Percentiles rank a stretch among this genome's conserved stretches.
These are phyloP conservation scores for Rhexocercosporidium sp. DNA, from an alignment of 2,329 filamentous ascomycete species.

Conservation along the genomic window DNA sequence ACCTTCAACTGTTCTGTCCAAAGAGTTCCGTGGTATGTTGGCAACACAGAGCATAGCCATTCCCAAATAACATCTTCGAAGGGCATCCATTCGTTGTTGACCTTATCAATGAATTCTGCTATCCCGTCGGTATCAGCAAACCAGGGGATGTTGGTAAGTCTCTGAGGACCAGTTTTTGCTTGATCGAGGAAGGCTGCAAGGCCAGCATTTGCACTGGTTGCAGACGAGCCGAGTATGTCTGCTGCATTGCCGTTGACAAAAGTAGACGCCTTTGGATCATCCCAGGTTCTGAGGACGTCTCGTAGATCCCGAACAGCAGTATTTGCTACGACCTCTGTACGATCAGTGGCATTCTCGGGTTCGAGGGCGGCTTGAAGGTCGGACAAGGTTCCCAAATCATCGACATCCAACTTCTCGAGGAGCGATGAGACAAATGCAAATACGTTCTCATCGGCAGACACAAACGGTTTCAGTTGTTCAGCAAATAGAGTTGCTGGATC, in stretches of 20 bases:
- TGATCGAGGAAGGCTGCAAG: constrained; percentile 69
- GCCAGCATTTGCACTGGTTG: constrained; percentile 46
- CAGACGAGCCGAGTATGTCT: constrained; percentile 41
- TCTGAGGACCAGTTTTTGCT: constrained; percentile 60
- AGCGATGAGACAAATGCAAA: constrained; percentile 39
- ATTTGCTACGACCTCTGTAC: constrained; percentile 32
- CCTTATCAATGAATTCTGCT: constrained; percentile 53
- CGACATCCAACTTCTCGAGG: constrained; percentile 38
- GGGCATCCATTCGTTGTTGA: constrained; percentile 58
- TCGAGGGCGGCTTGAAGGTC: constrained; percentile 37
- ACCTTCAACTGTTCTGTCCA: constrained; percentile 65
- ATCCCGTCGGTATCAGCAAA: constrained; percentile 62
- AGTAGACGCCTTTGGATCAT: constrained; percentile 45
- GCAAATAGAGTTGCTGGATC: constrained; percentile 59
- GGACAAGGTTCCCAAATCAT: constrained; percentile 39
- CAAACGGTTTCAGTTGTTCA: constrained; percentile 53
- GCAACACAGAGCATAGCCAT: constrained; percentile 58
- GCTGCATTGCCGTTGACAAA: constrained; percentile 40
- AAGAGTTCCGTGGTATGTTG: constrained; percentile 57
- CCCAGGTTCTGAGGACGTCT: constrained; percentile 45
- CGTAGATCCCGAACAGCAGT: constrained; percentile 45
- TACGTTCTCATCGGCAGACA: constrained; percentile 39
- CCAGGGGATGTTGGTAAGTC: constrained; percentile 50
- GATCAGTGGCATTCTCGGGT: constrained; percentile 24
- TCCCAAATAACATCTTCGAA: constrained; percentile 63